A percentile compares a stretch with the other conserved stretches of the same genome.
These are phyloP conservation scores for Sherardia arvensis DNA, from an alignment of 257 asterid genomes.

Conservation along the genomic window DNA sequence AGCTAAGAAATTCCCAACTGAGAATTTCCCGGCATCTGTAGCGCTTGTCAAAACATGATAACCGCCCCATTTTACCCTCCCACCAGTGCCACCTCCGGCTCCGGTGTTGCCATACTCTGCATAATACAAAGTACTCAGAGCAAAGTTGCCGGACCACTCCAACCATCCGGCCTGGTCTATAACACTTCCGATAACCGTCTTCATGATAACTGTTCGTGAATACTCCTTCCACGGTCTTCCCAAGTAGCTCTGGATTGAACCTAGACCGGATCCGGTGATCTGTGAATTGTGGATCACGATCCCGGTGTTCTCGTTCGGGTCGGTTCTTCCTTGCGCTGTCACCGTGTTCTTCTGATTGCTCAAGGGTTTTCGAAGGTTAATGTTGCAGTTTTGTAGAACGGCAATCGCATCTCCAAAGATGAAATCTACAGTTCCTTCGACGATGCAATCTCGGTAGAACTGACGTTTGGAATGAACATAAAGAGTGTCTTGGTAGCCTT, in stretches of 20 bases:
- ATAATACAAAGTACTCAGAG: conserved; percentile 56
- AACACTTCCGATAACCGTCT: conserved; percentile 44
- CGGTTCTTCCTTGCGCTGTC: conserved; percentile 80
- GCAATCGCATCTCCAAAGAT: conserved; percentile 84
- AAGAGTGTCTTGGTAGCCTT: conserved; percentile 86
- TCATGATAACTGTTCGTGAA: conserved; percentile 67
- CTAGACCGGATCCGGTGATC: conserved; percentile 48
- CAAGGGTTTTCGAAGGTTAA: conserved; percentile 47
- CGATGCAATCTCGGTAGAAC: conserved; percentile 60
- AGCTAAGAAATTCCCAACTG: conserved; percentile 62
- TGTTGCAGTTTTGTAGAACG: conserved; percentile 70
- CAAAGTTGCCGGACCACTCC: conserved; percentile 79
- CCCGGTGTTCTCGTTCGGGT: conserved; percentile 75
- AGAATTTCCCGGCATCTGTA: conserved; percentile 48
- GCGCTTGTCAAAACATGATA: conserved; percentile 64
- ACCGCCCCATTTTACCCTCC: conserved; percentile 75
- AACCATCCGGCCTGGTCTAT: conserved; percentile 72
- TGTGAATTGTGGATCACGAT: conserved; percentile 58
- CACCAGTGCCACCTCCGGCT: conserved; percentile 54
- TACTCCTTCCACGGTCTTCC: conserved; percentile 87
- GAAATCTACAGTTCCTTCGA: conserved; percentile 80
- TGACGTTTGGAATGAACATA: conserved; percentile 59
- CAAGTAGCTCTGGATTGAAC: conserved; percentile 39
- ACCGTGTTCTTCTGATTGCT: conserved; percentile 58
- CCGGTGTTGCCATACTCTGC: conserved; percentile 88